A percentile compares a stretch with the other conserved stretches of the same genome.
phyloP scores from a whole-genome alignment of 768 basidiomycete genomes.

The Leccinum rimulosum region DNA sequence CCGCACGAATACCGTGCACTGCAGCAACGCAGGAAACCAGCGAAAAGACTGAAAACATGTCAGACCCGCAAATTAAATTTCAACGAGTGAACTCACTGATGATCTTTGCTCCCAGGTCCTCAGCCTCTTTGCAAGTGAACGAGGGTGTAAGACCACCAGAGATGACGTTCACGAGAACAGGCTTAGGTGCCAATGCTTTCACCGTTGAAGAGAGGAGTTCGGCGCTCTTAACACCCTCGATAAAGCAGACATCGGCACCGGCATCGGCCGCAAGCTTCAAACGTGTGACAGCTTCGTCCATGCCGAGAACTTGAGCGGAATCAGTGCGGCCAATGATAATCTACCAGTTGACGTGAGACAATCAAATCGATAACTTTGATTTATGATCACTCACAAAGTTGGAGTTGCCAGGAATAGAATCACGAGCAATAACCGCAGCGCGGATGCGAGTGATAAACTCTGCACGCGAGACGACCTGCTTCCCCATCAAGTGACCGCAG shows the following conservation, averaged over 20 bases:
- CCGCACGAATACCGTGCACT: conserved; percentile 74
- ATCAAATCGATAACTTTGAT: background rate
- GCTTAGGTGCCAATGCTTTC: conserved; percentile 66
- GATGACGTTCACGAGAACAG: conserved; percentile 78
- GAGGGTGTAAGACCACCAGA: conserved; percentile 76
- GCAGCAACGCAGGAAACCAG: conserved; percentile 75
- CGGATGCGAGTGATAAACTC: conserved; percentile 73
- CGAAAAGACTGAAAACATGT: conserved; percentile 55
- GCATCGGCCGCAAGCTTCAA: conserved; percentile 69
- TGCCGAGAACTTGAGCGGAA: conserved; percentile 74
- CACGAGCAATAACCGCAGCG: conserved; percentile 74
- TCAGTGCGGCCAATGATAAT: conserved; percentile 77
- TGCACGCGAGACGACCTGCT: conserved; percentile 78
- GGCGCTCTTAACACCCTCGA: conserved; percentile 71
- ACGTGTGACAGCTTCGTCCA: conserved; percentile 70
- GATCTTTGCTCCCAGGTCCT: conserved; percentile 68
- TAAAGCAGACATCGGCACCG: conserved; percentile 80
- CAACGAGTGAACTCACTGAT: conserved; percentile 53
- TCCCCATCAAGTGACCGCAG: conserved; percentile 77
- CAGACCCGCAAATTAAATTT: background rate
- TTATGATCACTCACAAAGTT: conserved; percentile 53
- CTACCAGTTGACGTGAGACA: conserved; percentile 29
- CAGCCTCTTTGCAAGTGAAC: conserved; percentile 68
- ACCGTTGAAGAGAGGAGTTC: conserved; percentile 65
- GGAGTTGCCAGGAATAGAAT: conserved; percentile 69